These are phyloP conservation scores for Fusarium cicatricum DNA, from an alignment of 2,329 filamentous ascomycete genomes.

Conservation along the genomic window DNA sequence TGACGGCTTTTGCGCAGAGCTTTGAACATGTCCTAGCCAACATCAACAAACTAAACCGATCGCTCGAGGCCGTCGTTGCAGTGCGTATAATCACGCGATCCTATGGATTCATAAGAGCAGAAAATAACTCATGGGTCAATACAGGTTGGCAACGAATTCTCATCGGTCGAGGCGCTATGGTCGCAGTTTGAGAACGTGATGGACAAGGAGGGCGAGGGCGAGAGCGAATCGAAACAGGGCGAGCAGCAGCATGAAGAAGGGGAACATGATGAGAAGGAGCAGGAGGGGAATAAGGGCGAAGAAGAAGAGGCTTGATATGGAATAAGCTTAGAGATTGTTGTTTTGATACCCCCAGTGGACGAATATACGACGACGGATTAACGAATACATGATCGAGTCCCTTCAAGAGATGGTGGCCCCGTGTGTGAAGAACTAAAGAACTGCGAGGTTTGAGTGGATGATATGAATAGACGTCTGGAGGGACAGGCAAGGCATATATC, in stretches of 20 bases:
- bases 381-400: conserved; percentile 8
- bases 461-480: too few species aligned
- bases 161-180: conserved; percentile 96
- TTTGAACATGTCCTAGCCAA: conserved; percentile 94
- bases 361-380: too few species aligned
- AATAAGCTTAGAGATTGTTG: not conserved
- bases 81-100: conserved; percentile 53
- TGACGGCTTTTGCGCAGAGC: conserved; percentile 54
- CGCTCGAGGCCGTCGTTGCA: conserved; percentile 87
- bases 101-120: too few species aligned
- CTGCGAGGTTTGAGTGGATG: too few species aligned
- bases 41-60: conserved; percentile 94
- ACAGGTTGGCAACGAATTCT: conserved; percentile 93
- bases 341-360: conserved; percentile 37
- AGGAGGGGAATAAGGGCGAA: conserved; percentile 21
- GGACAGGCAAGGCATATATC: too few species aligned
- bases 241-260: conserved; percentile 17
- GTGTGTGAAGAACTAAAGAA: too few species aligned
- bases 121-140: not conserved
- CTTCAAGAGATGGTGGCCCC: too few species aligned
- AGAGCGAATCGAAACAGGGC: conserved; percentile 32
- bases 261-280: conserved; percentile 1
- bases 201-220: conserved; percentile 67
- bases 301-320: conserved; percentile 14
- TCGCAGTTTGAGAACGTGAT: conserved; percentile 97